phyloP scores from a whole-genome alignment of 164 flowering plant genomes.

The Magnolia officinalis region DNA sequence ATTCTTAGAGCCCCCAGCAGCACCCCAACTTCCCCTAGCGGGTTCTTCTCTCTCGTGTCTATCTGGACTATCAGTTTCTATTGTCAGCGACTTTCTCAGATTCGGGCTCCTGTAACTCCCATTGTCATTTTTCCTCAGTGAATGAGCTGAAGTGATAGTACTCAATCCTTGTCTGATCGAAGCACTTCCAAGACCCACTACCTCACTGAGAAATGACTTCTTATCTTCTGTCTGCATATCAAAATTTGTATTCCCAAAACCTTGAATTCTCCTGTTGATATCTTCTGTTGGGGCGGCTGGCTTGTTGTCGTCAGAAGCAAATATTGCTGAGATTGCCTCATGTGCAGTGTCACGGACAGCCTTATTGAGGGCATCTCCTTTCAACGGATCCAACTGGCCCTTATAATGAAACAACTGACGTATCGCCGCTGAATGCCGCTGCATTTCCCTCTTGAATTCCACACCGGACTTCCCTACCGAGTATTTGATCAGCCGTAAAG shows the following conservation, averaged over 20 bases:
- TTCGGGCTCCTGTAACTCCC: slow-evolving; percentile 82
- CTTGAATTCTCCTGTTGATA: slow-evolving; percentile 70
- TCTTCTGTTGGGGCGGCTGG: slow-evolving; percentile 47
- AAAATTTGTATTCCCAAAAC: slow-evolving; percentile 87
- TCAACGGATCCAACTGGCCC: slow-evolving; percentile 81
- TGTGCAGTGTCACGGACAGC: slow-evolving; percentile 93
- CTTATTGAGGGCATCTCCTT: slow-evolving; percentile 92
- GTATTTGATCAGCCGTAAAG: slow-evolving; percentile 86
- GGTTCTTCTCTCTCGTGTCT: slow-evolving; percentile 51
- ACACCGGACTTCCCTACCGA: slow-evolving; percentile 89
- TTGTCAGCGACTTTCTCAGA: slow-evolving; percentile 74
- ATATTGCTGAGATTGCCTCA: slow-evolving; percentile 77
- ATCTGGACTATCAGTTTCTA: slow-evolving; percentile 44
- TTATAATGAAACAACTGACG: slow-evolving; percentile 86
- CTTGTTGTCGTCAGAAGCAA: slow-evolving; percentile 67
- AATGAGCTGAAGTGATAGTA: slow-evolving; percentile 59
- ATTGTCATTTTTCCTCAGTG: slow-evolving; percentile 54
- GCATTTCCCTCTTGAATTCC: slow-evolving; percentile 97
- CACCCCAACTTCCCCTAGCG: slow-evolving; percentile 34
- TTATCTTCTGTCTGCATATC: slow-evolving; percentile 72
- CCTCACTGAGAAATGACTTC: slow-evolving; percentile 91
- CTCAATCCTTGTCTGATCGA: slow-evolving; percentile 83
- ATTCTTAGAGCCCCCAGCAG: slow-evolving; percentile 43
- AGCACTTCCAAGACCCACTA: slow-evolving; percentile 90
- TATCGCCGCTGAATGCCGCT: slow-evolving; percentile 80